Evolutionary conservation across 108 stramenopile species (phyloP), one percentile per base, ranked within the genome.

Genomic region (Phaeodactylum tricornutum): DNA sequence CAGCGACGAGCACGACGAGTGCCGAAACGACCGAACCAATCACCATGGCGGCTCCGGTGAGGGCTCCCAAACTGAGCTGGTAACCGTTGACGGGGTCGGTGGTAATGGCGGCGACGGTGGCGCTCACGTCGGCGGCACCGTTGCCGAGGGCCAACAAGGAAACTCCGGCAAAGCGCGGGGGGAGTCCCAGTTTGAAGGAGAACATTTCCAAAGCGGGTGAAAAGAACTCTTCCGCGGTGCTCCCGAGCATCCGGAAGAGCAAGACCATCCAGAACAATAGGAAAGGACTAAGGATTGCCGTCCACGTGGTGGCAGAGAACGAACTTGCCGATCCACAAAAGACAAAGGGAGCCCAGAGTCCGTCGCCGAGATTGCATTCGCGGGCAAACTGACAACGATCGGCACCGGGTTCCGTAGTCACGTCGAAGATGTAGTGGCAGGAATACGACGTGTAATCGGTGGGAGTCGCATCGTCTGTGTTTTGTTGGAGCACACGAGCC

Each of bases 201-300:
- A 98, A 92, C 84, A 79, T 82, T 64, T 93, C 94, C 35, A 98
- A 61, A 19, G 77, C 66, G 4, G 96, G 96, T 5, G 69, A 72
- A 52, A 98, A 98, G 67, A 82, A 98, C 46, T 94, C 93, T 53
- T 96, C 95, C 25, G 97, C 97, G 11, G 96, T 96, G 25, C 72
- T 64, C 7, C 94, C 94, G 55, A 98, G 45, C 55, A 97, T 55
- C 9, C 73, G 77, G 59, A 94, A 92, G n/a, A 95, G 42, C 26
- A 84, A 41, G 6, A 86, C 72, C 51, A 90, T 61, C 75, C 72
- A 78, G 0, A 90, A 21, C 17, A 84, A 47, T 4, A 84, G 27
- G 31, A 79, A 21, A 19, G 84, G 88, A 40, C 66, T 64, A 24
- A 90, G 40, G 12, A 80, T 22, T 14, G 54, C 39, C 33, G 70